phyloP scores from a whole-genome alignment of 164 flowering plant species.

The Tetracentron sinense region DNA sequence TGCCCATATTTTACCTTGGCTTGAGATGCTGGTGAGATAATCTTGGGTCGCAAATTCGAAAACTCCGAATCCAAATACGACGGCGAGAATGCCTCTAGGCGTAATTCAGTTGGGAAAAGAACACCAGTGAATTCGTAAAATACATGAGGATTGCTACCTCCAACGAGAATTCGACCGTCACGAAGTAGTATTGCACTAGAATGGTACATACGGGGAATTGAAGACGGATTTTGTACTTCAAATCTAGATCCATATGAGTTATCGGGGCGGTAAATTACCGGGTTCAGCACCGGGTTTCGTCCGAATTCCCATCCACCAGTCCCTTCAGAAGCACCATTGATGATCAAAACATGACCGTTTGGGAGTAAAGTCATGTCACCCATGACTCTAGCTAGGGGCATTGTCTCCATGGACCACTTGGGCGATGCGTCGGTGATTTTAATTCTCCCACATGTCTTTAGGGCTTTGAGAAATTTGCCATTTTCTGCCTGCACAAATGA shows the following conservation, averaged over 20 bases:
- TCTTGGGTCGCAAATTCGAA: slow-evolving; percentile 26
- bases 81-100: slow-evolving; percentile 29
- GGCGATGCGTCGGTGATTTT: slow-evolving; percentile 40
- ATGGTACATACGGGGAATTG: slow-evolving; percentile 43
- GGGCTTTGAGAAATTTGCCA: slow-evolving; percentile 27
- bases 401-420: slow-evolving; percentile 48
- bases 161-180: slow-evolving; percentile 23
- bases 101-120: slow-evolving; percentile 21
- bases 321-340: slow-evolving; percentile 36
- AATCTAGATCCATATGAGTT: slow-evolving; percentile 26
- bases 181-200: slow-evolving; percentile 25
- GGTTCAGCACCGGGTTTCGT: slow-evolving; percentile 34
- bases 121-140: slow-evolving; percentile 22
- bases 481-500: slow-evolving; percentile 19
- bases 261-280: slow-evolving; percentile 33
- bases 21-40: slow-evolving; percentile 21
- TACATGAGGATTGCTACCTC: slow-evolving; percentile 26
- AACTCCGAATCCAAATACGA: slow-evolving; percentile 23
- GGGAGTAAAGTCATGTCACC: slow-evolving; percentile 47
- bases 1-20: slow-evolving; percentile 14
- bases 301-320: slow-evolving; percentile 46
- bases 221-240: slow-evolving; percentile 23
- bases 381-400: slow-evolving; percentile 50
- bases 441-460: slow-evolving; percentile 44
- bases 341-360: slow-evolving; percentile 39